A percentile compares a stretch with the other conserved stretches of the same genome.
These are phyloP conservation scores for Xylaria sp. DNA, from an alignment of 2,329 filamentous ascomycete genomes.

Conservation along the genomic window DNA sequence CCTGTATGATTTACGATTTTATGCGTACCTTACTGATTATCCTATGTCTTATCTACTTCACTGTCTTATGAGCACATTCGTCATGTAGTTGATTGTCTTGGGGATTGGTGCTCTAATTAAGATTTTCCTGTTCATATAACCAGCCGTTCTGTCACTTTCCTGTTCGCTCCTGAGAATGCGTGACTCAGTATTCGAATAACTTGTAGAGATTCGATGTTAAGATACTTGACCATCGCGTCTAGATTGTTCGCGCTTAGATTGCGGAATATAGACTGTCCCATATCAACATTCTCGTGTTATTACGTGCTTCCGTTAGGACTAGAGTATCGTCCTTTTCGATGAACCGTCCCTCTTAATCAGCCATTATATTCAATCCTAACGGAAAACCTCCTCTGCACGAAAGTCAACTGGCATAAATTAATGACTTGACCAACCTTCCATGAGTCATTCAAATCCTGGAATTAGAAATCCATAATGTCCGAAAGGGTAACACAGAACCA, in stretches of 20 bases:
- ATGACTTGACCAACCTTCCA: neutral
- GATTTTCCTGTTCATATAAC: neutral
- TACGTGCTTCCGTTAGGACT: neutral
- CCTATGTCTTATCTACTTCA: neutral
- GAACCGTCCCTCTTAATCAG: neutral
- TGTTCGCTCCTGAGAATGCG: neutral
- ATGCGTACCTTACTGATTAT: neutral
- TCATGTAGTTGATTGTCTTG: neutral
- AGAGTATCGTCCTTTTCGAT: neutral
- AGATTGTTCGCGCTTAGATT: neutral
- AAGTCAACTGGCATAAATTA: neutral
- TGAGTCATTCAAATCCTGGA: neutral
- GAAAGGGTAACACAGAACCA: neutral
- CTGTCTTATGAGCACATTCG: neutral
- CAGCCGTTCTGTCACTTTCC: neutral
- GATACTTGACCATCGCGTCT: no score
- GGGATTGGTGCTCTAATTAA: neutral
- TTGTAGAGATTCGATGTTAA: neutral
- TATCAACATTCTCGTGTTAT: neutral
- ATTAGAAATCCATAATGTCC: neutral
- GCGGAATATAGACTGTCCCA: neutral
- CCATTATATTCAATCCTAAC: constrained; percentile 1
- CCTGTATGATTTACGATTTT: constrained; percentile 24
- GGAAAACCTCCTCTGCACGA: neutral
- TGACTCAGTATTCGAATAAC: neutral